Conservation (phyloP, 2,329 filamentous ascomycete species). For the Penicillium sp. region DNA sequence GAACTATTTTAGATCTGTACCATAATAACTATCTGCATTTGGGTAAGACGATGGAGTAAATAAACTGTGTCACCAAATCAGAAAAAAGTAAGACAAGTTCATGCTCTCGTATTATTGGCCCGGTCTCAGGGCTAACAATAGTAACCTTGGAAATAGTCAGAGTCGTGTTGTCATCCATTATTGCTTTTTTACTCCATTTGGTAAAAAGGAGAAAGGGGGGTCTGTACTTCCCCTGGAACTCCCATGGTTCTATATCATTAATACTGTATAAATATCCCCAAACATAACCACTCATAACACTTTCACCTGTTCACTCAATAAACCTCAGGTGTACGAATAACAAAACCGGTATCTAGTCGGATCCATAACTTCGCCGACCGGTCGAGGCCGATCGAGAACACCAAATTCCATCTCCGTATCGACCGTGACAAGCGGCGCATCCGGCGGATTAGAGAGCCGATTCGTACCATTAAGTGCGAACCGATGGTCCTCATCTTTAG, state of each 20-base stretch:
- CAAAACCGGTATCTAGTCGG: slow-evolving; percentile 14
- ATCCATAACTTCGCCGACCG: slow-evolving; percentile 21
- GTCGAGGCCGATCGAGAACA: slow-evolving; percentile 11
- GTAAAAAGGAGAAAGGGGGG: background rate
- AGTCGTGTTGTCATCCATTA: slow-evolving; percentile 16
- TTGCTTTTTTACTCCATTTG: slow-evolving; percentile 4
- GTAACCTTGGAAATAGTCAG: background rate
- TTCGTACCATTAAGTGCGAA: slow-evolving; percentile 21
- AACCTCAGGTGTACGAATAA: slow-evolving; percentile 12
- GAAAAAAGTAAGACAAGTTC: background rate
- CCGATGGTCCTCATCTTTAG: slow-evolving; percentile 8
- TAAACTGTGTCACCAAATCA: background rate
- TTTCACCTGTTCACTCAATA: too few species aligned
- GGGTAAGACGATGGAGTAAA: too few species aligned
- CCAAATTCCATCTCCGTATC: slow-evolving; percentile 22
- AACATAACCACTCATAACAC: background rate
- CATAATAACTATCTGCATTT: too few species aligned
- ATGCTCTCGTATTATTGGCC: slow-evolving; percentile 4
- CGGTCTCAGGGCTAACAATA: slow-evolving; percentile 14
- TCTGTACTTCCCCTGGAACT: background rate
- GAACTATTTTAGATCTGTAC: background rate
- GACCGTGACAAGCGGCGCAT: slow-evolving; percentile 10
- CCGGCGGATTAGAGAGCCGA: slow-evolving; percentile 18
- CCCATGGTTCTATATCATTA: background rate
- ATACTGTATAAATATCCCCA: background rate